These are phyloP conservation scores for Paecilomyces niveus DNA, from an alignment of 2,329 filamentous ascomycete species.

Conservation along the genomic window DNA sequence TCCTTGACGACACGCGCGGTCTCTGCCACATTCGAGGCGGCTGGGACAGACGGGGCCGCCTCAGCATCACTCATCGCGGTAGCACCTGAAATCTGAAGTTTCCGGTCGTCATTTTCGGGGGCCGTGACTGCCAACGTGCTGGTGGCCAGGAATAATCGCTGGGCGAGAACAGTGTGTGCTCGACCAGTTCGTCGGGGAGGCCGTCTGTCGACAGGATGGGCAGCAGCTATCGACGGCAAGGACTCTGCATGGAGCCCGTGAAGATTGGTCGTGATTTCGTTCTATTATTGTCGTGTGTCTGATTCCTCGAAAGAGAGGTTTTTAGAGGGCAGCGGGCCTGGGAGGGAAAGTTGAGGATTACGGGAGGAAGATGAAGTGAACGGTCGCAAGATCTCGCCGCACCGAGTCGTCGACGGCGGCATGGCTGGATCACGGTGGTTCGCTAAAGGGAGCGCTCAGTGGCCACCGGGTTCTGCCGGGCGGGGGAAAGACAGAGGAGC, in stretches of 20 bases:
- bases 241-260: too few relatives aligned
- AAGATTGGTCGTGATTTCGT: too few relatives aligned
- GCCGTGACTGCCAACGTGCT: slow-evolving; percentile 27
- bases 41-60: slow-evolving; percentile 30
- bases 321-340: neutral
- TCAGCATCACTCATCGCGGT: slow-evolving; percentile 44
- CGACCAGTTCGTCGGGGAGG: slow-evolving; percentile 12
- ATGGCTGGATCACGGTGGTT: neutral
- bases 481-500: neutral
- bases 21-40: slow-evolving; percentile 29
- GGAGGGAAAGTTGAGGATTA: neutral
- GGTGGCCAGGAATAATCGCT: slow-evolving; percentile 22
- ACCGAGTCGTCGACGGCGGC: neutral
- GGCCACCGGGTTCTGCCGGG: slow-evolving; percentile 2
- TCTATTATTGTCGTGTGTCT: too few relatives aligned
- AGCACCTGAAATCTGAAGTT: slow-evolving; percentile 31
- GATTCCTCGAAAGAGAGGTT: neutral
- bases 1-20: neutral
- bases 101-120: slow-evolving; percentile 39
- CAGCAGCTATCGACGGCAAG: neutral
- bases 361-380: neutral
- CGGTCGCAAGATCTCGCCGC: neutral
- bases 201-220: neutral
- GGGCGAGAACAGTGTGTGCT: slow-evolving; percentile 26
- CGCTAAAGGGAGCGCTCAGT: neutral